phyloP scores from a whole-genome alignment of 169 alveolate genomes.

The Besnoitia besnoiti region DNA sequence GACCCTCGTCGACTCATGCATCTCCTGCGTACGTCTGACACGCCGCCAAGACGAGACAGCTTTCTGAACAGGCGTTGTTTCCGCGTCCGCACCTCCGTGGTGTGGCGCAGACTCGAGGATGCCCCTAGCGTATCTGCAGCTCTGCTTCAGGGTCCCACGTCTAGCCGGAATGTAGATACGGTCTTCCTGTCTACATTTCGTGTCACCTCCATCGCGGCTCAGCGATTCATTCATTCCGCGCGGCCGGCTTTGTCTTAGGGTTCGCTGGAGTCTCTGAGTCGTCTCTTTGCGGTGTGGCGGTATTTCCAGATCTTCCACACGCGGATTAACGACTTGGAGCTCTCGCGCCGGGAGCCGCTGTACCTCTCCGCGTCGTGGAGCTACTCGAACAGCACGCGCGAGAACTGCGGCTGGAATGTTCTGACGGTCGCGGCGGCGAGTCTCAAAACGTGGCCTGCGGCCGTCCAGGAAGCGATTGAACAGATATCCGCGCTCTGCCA shows the following conservation, averaged over 20 bases:
- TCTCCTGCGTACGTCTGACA: neutral
- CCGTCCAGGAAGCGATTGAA: conserved; percentile 6
- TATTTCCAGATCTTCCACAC: conserved; percentile 7
- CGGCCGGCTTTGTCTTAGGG: no score
- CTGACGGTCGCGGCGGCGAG: conserved; percentile 18
- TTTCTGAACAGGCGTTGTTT: neutral
- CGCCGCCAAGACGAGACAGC: neutral
- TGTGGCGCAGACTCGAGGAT: no score
- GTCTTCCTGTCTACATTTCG: no score
- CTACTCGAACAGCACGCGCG: conserved; percentile 15
- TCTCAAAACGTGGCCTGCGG: neutral
- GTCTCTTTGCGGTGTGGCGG: neutral
- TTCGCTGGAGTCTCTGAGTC: neutral
- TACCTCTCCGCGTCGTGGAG: conserved; percentile 4
- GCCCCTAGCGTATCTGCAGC: neutral
- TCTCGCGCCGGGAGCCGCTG: conserved; percentile 21
- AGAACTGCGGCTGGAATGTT: conserved; percentile 39
- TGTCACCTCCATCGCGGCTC: no score
- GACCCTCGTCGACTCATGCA: conserved; percentile 37
- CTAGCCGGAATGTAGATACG: no score
- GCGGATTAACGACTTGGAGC: conserved; percentile 3
- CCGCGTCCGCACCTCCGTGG: neutral
- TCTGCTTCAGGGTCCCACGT: neutral
- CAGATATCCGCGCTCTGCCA: neutral
- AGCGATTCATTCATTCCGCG: no score